Base-by-base conservation (phyloP, 1,284 basidiomycete genomes). In the Neonothopanus nambi region DNA sequence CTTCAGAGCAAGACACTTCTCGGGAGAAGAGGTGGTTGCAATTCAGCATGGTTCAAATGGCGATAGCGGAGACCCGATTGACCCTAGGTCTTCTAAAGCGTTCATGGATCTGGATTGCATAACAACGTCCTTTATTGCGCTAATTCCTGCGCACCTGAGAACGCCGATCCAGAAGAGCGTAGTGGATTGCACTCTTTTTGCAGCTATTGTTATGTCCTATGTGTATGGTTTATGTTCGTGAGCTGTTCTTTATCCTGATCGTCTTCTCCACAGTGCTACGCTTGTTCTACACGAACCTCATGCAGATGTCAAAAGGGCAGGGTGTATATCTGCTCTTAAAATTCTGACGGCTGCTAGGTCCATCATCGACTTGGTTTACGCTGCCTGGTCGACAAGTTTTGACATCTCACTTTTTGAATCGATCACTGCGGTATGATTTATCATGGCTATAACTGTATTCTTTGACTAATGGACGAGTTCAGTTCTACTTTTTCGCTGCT, bases 271-370 rank as follows among this genome's bases (percentile, higher is more conserved):
- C 53, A 89, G 86, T 8, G 79, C 83, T 6, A 76, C 68, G 6
- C 84, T 89, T 51, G 68, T 87, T 15, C 69, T 90, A 30, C 87
- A 89, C 59, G 87, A 90, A 58, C 84, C 87, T 0, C 86, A 89
- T 62, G 84, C 87, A 13, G 77, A 82, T 55, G 72, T 85, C 44
- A 71, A 74, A 30, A 69, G 67, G 44, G 71, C 73, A n/a, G 78
- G 77, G 21, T 89, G 87, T 61, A 72, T 81, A 38, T 89, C 87
- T 40, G 81, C 84, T 12, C 74, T 82, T 58, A 86, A 81, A 62
- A 82, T 88, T 35, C 67, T 89, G 3, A 77, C 76, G 1, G 82
- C 87, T 24, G 78, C 87, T 5, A 77, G 86, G 41, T 76, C 78
- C 0, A 82, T 87, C 35, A 70, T 90, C 38, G 82, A 89, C 60